These are phyloP conservation scores for Blastobotrys apis DNA, from an alignment of 1,139 yeast genomes.

Conservation along the genomic window DNA sequence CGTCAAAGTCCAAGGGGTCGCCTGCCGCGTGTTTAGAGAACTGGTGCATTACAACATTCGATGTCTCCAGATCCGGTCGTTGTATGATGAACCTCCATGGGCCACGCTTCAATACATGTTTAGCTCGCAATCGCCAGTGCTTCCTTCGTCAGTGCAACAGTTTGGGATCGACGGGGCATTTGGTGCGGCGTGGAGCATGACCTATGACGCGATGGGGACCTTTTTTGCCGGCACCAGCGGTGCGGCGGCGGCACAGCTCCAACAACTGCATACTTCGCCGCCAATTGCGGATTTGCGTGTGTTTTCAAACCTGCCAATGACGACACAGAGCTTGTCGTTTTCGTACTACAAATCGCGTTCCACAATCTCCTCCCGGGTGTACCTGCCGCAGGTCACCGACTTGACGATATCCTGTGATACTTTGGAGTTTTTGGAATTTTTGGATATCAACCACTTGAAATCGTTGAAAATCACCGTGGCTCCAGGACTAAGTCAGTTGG, in stretches of 20 bases:
- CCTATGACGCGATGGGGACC: conserved; percentile 9
- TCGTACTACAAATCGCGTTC: conserved; percentile 1
- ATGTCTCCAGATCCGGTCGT: conserved; percentile 6
- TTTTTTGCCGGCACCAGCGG: too few relatives aligned
- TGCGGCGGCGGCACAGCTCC: background rate
- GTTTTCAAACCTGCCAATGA: conserved; percentile 4
- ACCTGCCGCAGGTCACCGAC: conserved; percentile 8
- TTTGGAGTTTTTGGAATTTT: conserved; percentile 3
- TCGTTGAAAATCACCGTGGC: background rate
- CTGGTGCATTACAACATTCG: conserved; percentile 3
- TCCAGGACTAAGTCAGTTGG: background rate
- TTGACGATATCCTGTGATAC: conserved; percentile 6
- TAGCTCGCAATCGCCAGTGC: background rate
- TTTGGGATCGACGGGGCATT: conserved; percentile 11
- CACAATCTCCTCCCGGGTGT: background rate
- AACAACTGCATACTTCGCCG: conserved; percentile 7
- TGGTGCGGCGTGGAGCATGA: conserved; percentile 11
- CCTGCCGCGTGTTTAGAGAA: conserved; percentile 6
- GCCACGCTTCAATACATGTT: conserved; percentile 10
- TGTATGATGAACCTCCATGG: conserved; percentile 10
- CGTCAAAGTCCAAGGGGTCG: conserved; percentile 8
- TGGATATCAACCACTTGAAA: conserved; percentile 1
- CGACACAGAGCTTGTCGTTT: background rate
- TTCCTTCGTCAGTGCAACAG: conserved; percentile 7
- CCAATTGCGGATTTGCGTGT: conserved; percentile 6